Evolutionary conservation across 129 eudicot genomes (phyloP), one percentile per base, ranked within the genome.

Genomic region (Deinandra increscens): DNA sequence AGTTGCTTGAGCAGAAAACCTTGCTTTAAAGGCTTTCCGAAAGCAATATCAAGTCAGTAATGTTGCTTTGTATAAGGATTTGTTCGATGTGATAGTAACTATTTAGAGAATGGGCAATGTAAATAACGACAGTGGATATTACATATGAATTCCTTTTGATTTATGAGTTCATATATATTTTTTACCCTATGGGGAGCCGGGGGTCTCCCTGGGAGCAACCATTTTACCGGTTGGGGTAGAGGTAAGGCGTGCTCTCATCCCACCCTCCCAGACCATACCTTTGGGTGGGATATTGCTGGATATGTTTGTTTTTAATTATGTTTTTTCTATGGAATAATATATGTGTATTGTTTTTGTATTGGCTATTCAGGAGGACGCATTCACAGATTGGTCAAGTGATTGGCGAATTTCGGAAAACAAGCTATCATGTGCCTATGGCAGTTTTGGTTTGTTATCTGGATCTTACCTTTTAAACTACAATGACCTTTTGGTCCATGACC

Each of bases 351-450:
- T 58, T 60, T 45, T 34, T 54, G 38, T 62, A 49, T 64, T 29
- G 71, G 60, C 68, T 76, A 74, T 81, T 66, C 50, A 93, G 98
- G 95, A 80, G 98, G 82, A 93, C 96, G 5, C 98, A 93, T 83
- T 51, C 90, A 46, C 98, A 93, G 71, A 86, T 93, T 75, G 75
- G 80, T 81, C 98, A 93, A 79, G 96, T 89, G 64, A 76, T 89
- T 12, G 82, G 89, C 5, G 98, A 93, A 77, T 93, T 84, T 75
- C 80, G 78, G 79, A 93, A 93, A 77, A 93, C 96, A 64, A 42
- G 82, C 72, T 93, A 93, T 45, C 82, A 89, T 72, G 88, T 86
- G 68, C 90, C 98, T 42, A 93, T 93, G 98, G 89, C 96, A 51
- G 85, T 93, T 71, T 75, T 92, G 96, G 98, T 92, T 72, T 7